These are phyloP conservation scores for Fusarium circinatum DNA, from an alignment of 2,329 filamentous ascomycete genomes.

Conservation along the genomic window DNA sequence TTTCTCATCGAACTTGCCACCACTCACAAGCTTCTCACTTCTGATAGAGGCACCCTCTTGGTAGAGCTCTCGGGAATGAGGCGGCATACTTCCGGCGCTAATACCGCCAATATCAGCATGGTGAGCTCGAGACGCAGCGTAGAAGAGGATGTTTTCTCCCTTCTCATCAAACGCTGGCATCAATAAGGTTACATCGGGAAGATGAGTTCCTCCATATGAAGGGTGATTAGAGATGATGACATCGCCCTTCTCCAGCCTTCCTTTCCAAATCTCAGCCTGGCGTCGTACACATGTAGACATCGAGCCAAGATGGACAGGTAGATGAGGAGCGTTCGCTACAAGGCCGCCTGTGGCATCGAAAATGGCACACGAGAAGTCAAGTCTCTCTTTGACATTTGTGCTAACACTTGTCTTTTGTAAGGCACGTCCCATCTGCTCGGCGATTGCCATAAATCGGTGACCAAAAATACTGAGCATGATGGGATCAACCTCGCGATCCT, in stretches of 20 bases:
- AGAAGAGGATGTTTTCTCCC: constrained; percentile 80
- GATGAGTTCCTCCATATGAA: constrained; percentile 83
- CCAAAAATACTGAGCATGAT: constrained; percentile 84
- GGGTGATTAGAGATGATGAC: constrained; percentile 87
- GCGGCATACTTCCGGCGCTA: constrained; percentile 83
- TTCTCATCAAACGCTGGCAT: constrained; percentile 77
- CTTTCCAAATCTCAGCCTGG: constrained; percentile 82
- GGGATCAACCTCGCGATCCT: constrained; percentile 69
- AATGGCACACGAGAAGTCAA: constrained; percentile 85
- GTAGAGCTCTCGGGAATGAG: constrained; percentile 72
- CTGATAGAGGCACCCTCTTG: constrained; percentile 72
- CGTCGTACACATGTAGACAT: constrained; percentile 85
- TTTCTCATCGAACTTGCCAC: constrained; percentile 81
- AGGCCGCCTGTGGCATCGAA: constrained; percentile 81
- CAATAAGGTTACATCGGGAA: constrained; percentile 84
- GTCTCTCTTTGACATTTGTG: constrained; percentile 83
- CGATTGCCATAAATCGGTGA: constrained; percentile 86
- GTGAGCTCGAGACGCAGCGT: constrained; percentile 82
- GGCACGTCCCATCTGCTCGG: constrained; percentile 84
- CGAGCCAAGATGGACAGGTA: constrained; percentile 82
- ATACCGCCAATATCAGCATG: constrained; percentile 90
- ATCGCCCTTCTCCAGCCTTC: constrained; percentile 79
- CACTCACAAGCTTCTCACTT: constrained; percentile 76
- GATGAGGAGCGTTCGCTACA: constrained; percentile 81
- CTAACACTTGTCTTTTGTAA: constrained; percentile 84